Conservation (phyloP, 2,329 filamentous ascomycete genomes). For the Pseudocercospora musae region DNA sequence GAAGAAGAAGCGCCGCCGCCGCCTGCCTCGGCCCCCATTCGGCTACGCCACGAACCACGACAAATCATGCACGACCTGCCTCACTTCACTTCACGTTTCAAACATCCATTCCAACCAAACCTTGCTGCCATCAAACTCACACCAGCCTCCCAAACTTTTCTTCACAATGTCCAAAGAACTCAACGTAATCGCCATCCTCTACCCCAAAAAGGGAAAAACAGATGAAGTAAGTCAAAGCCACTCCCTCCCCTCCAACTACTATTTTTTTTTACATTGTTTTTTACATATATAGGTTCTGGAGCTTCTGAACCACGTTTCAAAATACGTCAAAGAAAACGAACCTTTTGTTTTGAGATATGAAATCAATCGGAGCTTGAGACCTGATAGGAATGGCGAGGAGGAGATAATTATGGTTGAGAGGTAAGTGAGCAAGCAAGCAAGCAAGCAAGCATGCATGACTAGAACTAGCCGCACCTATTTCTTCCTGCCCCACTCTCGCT, state of each 20-base stretch:
- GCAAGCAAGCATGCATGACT: no score
- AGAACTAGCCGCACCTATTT: no score
- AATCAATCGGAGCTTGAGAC: slow-evolving; percentile 16
- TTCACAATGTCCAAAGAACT: slow-evolving; percentile 15
- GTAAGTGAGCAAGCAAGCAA: slow-evolving; percentile 6
- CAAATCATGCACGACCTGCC: background rate
- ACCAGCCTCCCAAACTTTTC: background rate
- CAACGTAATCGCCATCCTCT: slow-evolving; percentile 18
- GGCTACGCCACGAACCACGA: background rate
- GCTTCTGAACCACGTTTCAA: slow-evolving; percentile 12
- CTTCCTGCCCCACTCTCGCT: no score
- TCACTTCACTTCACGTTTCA: background rate
- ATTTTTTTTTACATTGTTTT: no score
- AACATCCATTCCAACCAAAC: no score
- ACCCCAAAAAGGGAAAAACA: slow-evolving; percentile 20
- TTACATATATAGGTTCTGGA: no score
- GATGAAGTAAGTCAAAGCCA: slow-evolving; percentile 19
- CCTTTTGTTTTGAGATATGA: slow-evolving; percentile 15
- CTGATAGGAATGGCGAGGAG: slow-evolving; percentile 14
- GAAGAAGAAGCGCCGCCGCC: background rate
- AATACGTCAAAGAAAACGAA: slow-evolving; percentile 14
- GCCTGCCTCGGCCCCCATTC: background rate
- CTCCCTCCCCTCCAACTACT: no score
- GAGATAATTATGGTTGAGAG: slow-evolving; percentile 22
- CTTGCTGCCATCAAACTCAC: background rate